Percentiles rank a stretch among this genome's conserved stretches.
Conservation (phyloP, 345 rosid species). For the Camelina laxa region DNA sequence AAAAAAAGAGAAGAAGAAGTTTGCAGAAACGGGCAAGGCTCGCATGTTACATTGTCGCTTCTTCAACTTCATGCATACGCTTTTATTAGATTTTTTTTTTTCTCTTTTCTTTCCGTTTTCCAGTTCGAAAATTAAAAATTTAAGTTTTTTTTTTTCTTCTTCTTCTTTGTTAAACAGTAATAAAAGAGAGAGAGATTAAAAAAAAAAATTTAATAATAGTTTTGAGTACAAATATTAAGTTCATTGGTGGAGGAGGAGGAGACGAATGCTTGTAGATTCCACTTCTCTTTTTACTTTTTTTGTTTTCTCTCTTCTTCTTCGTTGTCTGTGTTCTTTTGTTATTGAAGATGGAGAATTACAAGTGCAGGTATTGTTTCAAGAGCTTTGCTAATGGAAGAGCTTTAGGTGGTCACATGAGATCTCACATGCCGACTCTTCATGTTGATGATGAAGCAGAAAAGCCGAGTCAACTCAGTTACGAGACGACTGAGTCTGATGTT, state of each 20-base stretch:
- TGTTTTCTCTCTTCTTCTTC: slow-evolving; percentile 23
- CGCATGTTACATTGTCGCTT: slow-evolving; percentile 82
- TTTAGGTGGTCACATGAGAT: slow-evolving; percentile 86
- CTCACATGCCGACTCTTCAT: slow-evolving; percentile 67
- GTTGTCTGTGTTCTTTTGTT: not conserved
- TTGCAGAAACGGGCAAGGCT: slow-evolving; percentile 74
- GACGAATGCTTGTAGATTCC: slow-evolving; percentile 71
- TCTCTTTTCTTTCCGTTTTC: slow-evolving; percentile 41
- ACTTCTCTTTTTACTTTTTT: slow-evolving; percentile 50
- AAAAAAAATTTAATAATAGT: slow-evolving; percentile 39
- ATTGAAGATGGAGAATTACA: slow-evolving; percentile 66
- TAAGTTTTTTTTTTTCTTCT: not conserved
- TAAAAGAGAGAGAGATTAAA: not conserved
- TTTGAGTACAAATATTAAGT: slow-evolving; percentile 39
- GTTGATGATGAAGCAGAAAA: not conserved
- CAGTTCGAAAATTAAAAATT: slow-evolving; percentile 27
- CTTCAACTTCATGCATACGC: slow-evolving; percentile 63
- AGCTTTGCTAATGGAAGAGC: slow-evolving; percentile 75
- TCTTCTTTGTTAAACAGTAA: slow-evolving; percentile 31
- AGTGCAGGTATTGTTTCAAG: slow-evolving; percentile 73
- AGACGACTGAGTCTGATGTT: slow-evolving; percentile 49
- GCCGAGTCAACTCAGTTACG: slow-evolving; percentile 50
- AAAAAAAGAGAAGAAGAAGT: not conserved
- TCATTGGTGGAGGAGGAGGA: slow-evolving; percentile 18
- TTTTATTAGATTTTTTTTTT: slow-evolving; percentile 49